These are phyloP conservation scores for Cunninghamia lanceolata DNA, from an alignment of 75 land plant species.

Conservation along the genomic window DNA sequence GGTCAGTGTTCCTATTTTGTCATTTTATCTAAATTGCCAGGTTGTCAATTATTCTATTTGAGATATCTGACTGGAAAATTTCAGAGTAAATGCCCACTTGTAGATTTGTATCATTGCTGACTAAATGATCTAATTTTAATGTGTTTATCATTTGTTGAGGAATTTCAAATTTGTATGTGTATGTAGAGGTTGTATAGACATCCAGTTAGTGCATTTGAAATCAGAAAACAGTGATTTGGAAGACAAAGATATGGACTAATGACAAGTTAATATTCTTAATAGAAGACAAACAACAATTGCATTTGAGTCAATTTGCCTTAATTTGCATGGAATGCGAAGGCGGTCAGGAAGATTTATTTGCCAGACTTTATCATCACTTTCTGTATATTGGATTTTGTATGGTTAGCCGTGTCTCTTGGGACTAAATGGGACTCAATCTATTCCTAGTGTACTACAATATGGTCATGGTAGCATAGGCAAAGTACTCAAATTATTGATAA, in stretches of 20 bases:
- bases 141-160: neutral
- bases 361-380: neutral
- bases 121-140: neutral
- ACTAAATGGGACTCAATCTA: neutral
- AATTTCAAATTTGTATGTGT: neutral
- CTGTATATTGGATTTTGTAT: neutral
- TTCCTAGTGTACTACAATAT: neutral
- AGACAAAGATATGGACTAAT: neutral
- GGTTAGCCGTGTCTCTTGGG: neutral
- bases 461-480: neutral
- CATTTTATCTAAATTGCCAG: neutral
- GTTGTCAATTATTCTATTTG: neutral
- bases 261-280: neutral
- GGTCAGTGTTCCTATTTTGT: constrained; percentile 33
- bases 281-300: neutral
- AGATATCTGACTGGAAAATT: neutral
- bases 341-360: neutral
- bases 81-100: neutral
- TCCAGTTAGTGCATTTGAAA: no score
- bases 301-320: neutral
- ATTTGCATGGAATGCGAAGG: neutral
- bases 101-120: neutral
- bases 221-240: neutral
- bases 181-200: no score
- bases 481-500: neutral